phyloP scores from a whole-genome alignment of 1,139 yeast species.

The Diutina rugosa region DNA sequence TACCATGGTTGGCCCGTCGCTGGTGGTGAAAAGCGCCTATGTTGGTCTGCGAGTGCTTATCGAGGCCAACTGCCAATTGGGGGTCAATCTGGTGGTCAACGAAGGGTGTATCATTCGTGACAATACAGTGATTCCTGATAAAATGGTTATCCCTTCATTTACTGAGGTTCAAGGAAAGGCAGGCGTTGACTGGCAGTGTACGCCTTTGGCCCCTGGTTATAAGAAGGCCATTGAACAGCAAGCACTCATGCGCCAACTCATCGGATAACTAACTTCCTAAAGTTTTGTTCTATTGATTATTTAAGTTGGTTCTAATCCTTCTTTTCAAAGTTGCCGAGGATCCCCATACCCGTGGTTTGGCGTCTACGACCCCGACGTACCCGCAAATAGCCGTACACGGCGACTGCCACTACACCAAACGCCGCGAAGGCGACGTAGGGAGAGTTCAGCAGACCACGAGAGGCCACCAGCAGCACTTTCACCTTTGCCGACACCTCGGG shows the following conservation, averaged over 20 bases:
- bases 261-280: slow-evolving; percentile 7
- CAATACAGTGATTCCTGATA: slow-evolving; percentile 39
- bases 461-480: slow-evolving; percentile 6
- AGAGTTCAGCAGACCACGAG: background rate
- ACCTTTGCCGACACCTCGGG: background rate
- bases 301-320: slow-evolving; percentile 8
- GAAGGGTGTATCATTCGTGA: slow-evolving; percentile 47
- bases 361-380: slow-evolving; percentile 1
- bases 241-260: slow-evolving; percentile 22
- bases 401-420: background rate
- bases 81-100: slow-evolving; percentile 37
- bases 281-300: background rate
- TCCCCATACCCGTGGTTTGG: slow-evolving; percentile 7
- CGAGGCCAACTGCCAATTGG: slow-evolving; percentile 26
- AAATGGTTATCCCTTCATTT: slow-evolving; percentile 47
- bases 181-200: slow-evolving; percentile 17
- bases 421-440: background rate
- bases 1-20: slow-evolving; percentile 35
- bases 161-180: slow-evolving; percentile 35
- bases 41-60: slow-evolving; percentile 49
- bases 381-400: background rate
- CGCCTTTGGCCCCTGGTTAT: slow-evolving; percentile 24
- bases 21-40: slow-evolving; percentile 28
- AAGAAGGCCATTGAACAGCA: slow-evolving; percentile 28
- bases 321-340: slow-evolving; percentile 11